Evolutionary conservation across 331 rosid genomes (phyloP), one percentile per base, ranked within the genome.

Genomic region (Cydonia oblonga): DNA sequence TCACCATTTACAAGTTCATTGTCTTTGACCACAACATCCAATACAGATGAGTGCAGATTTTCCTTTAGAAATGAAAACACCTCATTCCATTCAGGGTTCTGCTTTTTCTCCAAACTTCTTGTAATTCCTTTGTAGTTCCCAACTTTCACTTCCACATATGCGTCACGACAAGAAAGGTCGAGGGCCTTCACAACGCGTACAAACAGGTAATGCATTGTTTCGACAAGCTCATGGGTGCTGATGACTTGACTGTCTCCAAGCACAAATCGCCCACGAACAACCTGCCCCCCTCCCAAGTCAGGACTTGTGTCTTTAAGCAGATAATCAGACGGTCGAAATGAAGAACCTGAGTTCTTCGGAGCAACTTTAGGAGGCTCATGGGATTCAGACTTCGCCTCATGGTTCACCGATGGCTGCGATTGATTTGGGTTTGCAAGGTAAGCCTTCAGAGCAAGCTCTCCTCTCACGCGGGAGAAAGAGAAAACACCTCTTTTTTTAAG

Each of bases 171-270:
- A 52, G 24, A 2, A 80, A 91, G 93, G 61, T 89, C 97, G 4
- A 90, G 90, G n/a, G 96, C 97, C 81, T 80, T 87, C 40, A 88
- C 92, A 46, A 92, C 90, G 60, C 90, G 81, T n/a, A 89, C 89
- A 56, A 80, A 92, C 44, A 92, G 90, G 85, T 87, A 92, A 2
- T 64, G 84, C 89, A 92, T 89, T 76, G 83, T 89, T 75, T 92
- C 96, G 56, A 92, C 97, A 69, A 92, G 93, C 70, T 92, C 97
- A 46, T 86, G 85, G 72, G 96, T 82, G 78, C 81, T 83, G 8
- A 92, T 93, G 51, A 14, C 14, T 14, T 5, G 14, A 70, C 83
- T 71, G 70, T 83, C 76, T 29, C 80, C 81, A 19, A 38, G 91
- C 10, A 75, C 72, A 15, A 89, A 85, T 26, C 90, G 78, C 66